A percentile compares a stretch with the other conserved stretches of the same genome.
These are phyloP conservation scores for Hymenoscyphus infarciens DNA, from an alignment of 2,329 filamentous ascomycete genomes.

Conservation along the genomic window DNA sequence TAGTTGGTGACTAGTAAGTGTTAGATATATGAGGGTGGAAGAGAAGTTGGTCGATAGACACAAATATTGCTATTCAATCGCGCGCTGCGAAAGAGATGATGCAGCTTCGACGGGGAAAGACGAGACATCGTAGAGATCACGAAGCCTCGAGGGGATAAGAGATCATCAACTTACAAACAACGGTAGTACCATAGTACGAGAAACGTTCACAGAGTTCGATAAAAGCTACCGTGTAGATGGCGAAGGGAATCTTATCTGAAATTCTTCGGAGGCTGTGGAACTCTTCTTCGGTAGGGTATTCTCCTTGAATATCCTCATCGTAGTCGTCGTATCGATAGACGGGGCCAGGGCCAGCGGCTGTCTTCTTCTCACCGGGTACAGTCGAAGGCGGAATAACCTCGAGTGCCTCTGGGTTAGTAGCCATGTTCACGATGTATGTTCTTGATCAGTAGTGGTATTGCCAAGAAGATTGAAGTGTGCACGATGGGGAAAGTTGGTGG, in stretches of 20 bases:
- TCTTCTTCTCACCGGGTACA: constrained; percentile 1
- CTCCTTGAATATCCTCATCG: constrained; percentile 16
- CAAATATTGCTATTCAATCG: background rate
- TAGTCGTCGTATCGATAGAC: constrained; percentile 7
- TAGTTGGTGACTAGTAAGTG: constrained; percentile 45
- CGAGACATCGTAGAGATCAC: background rate
- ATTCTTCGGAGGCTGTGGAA: constrained; percentile 28
- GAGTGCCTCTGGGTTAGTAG: background rate
- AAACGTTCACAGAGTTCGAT: constrained; percentile 63
- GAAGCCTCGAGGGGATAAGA: background rate
- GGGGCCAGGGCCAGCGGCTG: background rate
- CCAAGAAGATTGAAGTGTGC: constrained; percentile 4
- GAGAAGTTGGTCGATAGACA: background rate
- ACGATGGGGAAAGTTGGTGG: background rate
- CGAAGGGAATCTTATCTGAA: constrained; percentile 28
- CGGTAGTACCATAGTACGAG: constrained; percentile 60
- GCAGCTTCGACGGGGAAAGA: background rate
- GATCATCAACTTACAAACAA: constrained; percentile 48
- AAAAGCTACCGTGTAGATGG: constrained; percentile 51
- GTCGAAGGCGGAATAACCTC: background rate
- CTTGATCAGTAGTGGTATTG: background rate
- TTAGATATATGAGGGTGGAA: constrained; percentile 4
- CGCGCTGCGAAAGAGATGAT: background rate
- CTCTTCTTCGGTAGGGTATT: constrained; percentile 29
- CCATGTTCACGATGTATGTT: background rate